A percentile compares a stretch with the other conserved stretches of the same genome.
Evolutionary conservation across 2,329 filamentous ascomycete genomes (phyloP).

Genomic region (Camillea tinctor): DNA sequence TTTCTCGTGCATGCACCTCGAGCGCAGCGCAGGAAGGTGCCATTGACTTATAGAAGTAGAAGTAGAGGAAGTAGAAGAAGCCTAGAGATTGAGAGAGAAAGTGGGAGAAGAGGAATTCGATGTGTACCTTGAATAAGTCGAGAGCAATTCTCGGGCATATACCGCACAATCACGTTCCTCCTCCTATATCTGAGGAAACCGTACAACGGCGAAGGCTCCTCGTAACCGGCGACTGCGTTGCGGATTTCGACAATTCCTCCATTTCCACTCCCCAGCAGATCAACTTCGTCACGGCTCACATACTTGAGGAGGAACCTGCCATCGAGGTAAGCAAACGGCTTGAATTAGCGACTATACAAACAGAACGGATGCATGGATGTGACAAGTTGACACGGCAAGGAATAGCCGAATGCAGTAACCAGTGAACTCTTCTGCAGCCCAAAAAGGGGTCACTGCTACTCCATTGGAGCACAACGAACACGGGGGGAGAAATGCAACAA

Average conservation of each 20-base stretch:
- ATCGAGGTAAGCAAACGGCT: slow-evolving; percentile 8
- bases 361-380: slow-evolving; percentile 18
- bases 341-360: slow-evolving; percentile 12
- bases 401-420: slow-evolving; percentile 10
- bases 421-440: slow-evolving; percentile 1
- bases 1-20: too few relatives aligned
- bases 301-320: slow-evolving; percentile 93
- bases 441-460: slow-evolving; percentile 12
- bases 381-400: not conserved
- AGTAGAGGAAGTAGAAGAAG: too few relatives aligned
- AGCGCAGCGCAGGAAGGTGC: too few relatives aligned
- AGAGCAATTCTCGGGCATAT: slow-evolving; percentile 86
- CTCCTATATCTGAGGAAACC: slow-evolving; percentile 88
- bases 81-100: not conserved
- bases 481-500: slow-evolving; percentile 5
- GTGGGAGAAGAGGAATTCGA: not conserved
- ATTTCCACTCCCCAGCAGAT: slow-evolving; percentile 71
- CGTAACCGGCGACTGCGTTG: slow-evolving; percentile 72
- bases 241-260: slow-evolving; percentile 84
- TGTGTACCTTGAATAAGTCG: slow-evolving; percentile 83
- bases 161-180: slow-evolving; percentile 88
- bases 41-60: too few relatives aligned
- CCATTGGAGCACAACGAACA: slow-evolving; percentile 3
- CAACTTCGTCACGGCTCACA: slow-evolving; percentile 80
- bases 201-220: slow-evolving; percentile 84